Base-by-base conservation (phyloP, 2,329 filamentous ascomycete species). In the Exserohilum rostratum region DNA sequence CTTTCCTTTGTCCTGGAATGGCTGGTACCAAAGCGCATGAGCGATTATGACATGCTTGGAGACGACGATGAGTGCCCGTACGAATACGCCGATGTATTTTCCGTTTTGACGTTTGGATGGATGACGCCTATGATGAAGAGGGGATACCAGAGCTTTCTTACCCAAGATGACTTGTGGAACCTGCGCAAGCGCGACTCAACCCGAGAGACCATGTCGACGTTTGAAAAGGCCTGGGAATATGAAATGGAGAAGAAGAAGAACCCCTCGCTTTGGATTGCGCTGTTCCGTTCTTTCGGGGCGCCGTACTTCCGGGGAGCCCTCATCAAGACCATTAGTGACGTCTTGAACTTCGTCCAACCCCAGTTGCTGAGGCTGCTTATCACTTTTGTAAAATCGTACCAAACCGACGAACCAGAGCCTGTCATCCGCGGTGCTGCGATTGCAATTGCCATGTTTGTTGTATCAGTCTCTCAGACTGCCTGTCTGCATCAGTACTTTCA, bases 401-500 rank as follows among this genome's bases (percentile, higher is more conserved):
- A 77, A 3, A 69, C 78, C 1, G 82, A 84, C 3, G 73, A 79
- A 9, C 90, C 88, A 5, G 84, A 97, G 72, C 93, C 95, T 3
- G 79, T 91, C 3, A 86, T 95, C 64, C 85, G 92, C 70, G 95
- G 95, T 64, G 90, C 90, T 30, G 87, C 91, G 12, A 96, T 99
- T 70, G 91, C 93, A 0, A 73, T 97, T 62, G 89, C 86, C 54
- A 99, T 99, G 95, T 99, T 99, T 71, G 80, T 85, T 3, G 88
- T 93, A 13, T 96, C 93, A 10, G 82, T 92, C 20, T 83, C 89
- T 45, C 95, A 99, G 78, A 99, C 95, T 0, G 87, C 86, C 52
- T 93, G 88, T 79, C 85, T 99, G 53, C 93, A 99, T 74, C 96
- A 99, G 78, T 99, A 99, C 74, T 99, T 99, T 79, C 95, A 98